Evolutionary conservation across 208 protist species (phyloP), one percentile per base, ranked within the genome.

Genomic region (Novymonas esmeraldas): DNA sequence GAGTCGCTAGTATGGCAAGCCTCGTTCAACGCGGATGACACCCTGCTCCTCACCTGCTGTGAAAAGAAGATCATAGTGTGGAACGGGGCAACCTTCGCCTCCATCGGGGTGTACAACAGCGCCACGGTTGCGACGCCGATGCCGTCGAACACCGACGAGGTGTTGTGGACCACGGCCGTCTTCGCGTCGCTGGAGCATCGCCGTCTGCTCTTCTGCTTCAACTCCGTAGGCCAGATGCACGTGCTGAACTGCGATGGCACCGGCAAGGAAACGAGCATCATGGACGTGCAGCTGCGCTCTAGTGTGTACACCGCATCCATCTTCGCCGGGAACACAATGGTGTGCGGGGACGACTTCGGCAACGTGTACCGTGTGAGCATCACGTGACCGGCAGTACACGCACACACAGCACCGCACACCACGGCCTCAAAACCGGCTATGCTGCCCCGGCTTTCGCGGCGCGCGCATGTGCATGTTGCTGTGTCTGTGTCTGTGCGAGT

Each of bases 281-380:
- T 88, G 52, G 79, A 86, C 55, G 22, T 87, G 46, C 65, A 75
- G 16, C 42, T 91, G 50, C 67, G 62, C 18, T 77, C 75, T 6
- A 76, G 64, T 36, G 77, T 91, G 0, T 82, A 81, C 65, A 60
- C 77, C 2, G 58, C 66, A 33, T 64, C 84, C 11, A 38, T 28
- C 38, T 77, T 82, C 20, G 73, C 38, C 6, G 71, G 54, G 6
- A 42, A 82, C 66, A 65, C 36, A 13, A 60, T 88, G 56, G 49
- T 89, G 10, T 92, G 77, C 41, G 82, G 85, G 1, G 82, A 92
- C 56, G 73, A 80, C 51, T 78, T 75, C 51, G 86, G 82, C 46
- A 92, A 87, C 59, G 66, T 92, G 9, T 89, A 85, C 62, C 64
- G 72, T 33, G 44, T 91, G 7, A 56, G 65, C 29, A 56, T 87